These are phyloP conservation scores for Alisma plantagoaquatica DNA, from an alignment of 106 monocot species.

Conservation along the genomic window DNA sequence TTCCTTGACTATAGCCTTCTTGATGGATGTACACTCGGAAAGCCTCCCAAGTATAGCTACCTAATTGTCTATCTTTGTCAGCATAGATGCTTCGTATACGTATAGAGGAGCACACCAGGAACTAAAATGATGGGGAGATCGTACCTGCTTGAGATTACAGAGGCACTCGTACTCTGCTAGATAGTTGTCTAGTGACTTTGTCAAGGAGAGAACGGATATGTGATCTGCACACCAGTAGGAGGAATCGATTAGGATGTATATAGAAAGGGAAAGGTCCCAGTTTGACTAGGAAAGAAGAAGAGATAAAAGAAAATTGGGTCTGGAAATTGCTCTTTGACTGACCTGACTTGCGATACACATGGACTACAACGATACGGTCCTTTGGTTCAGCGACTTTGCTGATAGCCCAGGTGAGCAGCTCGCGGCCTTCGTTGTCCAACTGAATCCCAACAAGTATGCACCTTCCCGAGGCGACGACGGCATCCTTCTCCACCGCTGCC, in stretches of 20 bases:
- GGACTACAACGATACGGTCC: slow-evolving; percentile 52
- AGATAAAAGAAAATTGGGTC: too few relatives aligned
- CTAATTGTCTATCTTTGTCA: too few relatives aligned
- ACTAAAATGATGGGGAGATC: too few relatives aligned
- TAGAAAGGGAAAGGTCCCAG: too few relatives aligned
- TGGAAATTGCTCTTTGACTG: too few relatives aligned
- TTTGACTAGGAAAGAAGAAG: too few relatives aligned
- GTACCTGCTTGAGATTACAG: slow-evolving; percentile 35
- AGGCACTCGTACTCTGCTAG: slow-evolving; percentile 34
- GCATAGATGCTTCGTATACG: too few relatives aligned
- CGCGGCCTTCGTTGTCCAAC: slow-evolving; percentile 43
- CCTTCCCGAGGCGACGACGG: slow-evolving; percentile 10
- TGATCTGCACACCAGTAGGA: too few relatives aligned
- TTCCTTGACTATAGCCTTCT: slow-evolving; percentile 53
- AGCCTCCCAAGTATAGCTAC: slow-evolving; percentile 51
- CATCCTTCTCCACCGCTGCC: too few relatives aligned
- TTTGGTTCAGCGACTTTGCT: slow-evolving; percentile 25
- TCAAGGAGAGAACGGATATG: slow-evolving; percentile 22
- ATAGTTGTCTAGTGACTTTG: slow-evolving; percentile 35
- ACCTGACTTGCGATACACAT: slow-evolving; percentile 48
- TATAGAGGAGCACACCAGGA: too few relatives aligned
- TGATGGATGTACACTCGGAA: slow-evolving; percentile 42
- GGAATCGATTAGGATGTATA: too few relatives aligned
- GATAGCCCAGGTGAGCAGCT: slow-evolving; percentile 56
- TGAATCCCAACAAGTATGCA: slow-evolving; percentile 50